phyloP scores from a whole-genome alignment of 1,139 yeast genomes.

The Kluyveromyces sp. region DNA sequence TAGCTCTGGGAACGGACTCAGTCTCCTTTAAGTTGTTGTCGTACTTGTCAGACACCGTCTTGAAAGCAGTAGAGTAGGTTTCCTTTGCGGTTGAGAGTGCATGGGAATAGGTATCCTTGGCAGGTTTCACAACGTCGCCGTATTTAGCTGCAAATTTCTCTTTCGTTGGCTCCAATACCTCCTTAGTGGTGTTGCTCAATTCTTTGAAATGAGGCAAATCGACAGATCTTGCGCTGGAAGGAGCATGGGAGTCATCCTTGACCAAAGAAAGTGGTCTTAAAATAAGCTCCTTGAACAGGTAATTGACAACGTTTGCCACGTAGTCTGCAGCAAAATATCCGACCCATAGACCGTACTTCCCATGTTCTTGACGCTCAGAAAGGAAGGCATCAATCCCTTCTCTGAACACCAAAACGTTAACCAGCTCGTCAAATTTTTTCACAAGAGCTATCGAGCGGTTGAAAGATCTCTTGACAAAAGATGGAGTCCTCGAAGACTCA shows the following conservation, averaged over 20 bases:
- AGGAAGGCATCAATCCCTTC: conserved; percentile 29
- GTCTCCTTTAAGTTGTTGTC: conserved; percentile 25
- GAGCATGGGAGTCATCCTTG: conserved; percentile 4
- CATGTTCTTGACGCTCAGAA: conserved; percentile 15
- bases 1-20: conserved; percentile 30
- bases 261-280: conserved; percentile 23
- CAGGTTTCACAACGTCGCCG: conserved; percentile 6
- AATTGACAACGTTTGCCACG: conserved; percentile 27
- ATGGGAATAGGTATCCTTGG: conserved; percentile 3
- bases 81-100: conserved; percentile 17
- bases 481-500: conserved; percentile 19
- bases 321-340: conserved; percentile 26
- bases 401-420: conserved; percentile 23
- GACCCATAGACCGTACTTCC: conserved; percentile 27
- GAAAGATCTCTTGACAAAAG: conserved; percentile 15
- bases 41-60: conserved; percentile 26
- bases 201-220: conserved; percentile 26
- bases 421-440: conserved; percentile 19
- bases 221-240: conserved; percentile 5
- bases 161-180: conserved; percentile 23
- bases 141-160: conserved; percentile 18
- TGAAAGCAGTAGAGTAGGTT: conserved; percentile 25
- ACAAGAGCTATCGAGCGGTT: conserved; percentile 9
- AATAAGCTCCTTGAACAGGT: conserved; percentile 22
- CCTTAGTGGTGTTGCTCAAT: conserved; percentile 25